Conservation (phyloP, 139 green algal species). For the Marvania coccoides region DNA sequence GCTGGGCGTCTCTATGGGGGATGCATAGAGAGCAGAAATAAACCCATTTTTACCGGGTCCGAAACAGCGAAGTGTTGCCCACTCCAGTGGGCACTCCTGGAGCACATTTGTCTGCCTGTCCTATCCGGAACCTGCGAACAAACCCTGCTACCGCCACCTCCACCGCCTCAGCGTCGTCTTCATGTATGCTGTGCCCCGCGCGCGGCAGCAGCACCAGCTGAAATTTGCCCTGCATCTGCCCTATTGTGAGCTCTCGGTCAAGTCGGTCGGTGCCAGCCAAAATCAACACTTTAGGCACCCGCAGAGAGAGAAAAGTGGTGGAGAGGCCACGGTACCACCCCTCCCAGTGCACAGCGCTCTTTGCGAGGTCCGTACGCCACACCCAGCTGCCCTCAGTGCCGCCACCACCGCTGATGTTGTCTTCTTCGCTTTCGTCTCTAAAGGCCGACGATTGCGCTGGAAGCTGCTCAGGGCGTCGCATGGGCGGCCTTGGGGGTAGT, state of each 20-base stretch:
- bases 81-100: neutral
- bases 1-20: no score
- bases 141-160: constrained; percentile 63
- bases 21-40: no score
- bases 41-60: neutral
- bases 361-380: constrained; percentile 67
- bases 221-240: constrained; percentile 96
- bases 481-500: no score
- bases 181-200: constrained; percentile 87
- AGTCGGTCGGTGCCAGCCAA: constrained; percentile 90
- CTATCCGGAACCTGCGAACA: constrained; percentile 62
- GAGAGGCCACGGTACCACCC: constrained; percentile 83
- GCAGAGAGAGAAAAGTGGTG: constrained; percentile 61
- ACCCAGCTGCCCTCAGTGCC: constrained; percentile 22
- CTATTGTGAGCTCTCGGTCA: constrained; percentile 80
- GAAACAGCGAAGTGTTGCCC: neutral
- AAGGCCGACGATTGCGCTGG: neutral
- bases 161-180: constrained; percentile 70
- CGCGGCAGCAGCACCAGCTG: constrained; percentile 82
- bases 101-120: neutral
- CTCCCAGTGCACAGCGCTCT: constrained; percentile 66
- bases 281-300: constrained; percentile 72
- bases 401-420: neutral
- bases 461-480: no score
- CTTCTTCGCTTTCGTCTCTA: neutral